Conservation (phyloP, 306 rosid genomes). For the Medicago ruthenica region DNA sequence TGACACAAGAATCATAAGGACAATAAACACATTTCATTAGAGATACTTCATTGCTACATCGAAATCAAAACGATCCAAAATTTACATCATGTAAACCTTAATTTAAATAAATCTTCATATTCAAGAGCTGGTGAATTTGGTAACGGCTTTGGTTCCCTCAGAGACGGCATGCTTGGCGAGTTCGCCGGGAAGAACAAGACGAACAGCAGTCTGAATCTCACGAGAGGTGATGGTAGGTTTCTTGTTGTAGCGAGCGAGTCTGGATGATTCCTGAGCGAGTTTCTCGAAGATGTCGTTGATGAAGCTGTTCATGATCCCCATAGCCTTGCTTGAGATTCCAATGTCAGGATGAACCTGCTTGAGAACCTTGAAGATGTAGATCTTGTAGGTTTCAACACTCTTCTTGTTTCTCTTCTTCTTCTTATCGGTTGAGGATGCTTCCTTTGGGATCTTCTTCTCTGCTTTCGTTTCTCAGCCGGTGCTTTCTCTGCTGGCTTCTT, state of each 20-base stretch:
- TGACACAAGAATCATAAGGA: neutral
- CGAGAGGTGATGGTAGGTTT: slow-evolving; percentile 55
- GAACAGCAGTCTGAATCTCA: slow-evolving; percentile 57
- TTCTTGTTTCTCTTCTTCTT: slow-evolving; percentile 48
- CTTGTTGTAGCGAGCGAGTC: slow-evolving; percentile 52
- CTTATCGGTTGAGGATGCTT: slow-evolving; percentile 6
- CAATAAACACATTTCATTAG: neutral
- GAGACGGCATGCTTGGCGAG: slow-evolving; percentile 59
- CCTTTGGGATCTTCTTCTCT: slow-evolving; percentile 54
- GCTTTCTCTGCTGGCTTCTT: too few relatives aligned
- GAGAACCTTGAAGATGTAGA: slow-evolving; percentile 55
- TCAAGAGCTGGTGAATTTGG: slow-evolving; percentile 55
- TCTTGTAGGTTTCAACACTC: slow-evolving; percentile 51
- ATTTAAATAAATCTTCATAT: neutral
- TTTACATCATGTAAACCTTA: slow-evolving; percentile 18
- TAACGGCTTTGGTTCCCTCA: slow-evolving; percentile 58
- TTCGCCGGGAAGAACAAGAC: slow-evolving; percentile 55
- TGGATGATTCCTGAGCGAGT: too few relatives aligned
- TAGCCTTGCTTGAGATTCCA: slow-evolving; percentile 57
- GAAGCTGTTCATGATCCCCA: slow-evolving; percentile 62
- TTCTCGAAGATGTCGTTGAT: slow-evolving; percentile 57
- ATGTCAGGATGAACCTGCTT: slow-evolving; percentile 65
- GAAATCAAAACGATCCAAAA: neutral
- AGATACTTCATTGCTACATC: neutral
- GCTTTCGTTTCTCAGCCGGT: slow-evolving; percentile 45